Percentiles rank a stretch among this genome's conserved stretches.
Evolutionary conservation across 306 rosid species (phyloP).

Genomic region (Quercus mongolica): DNA sequence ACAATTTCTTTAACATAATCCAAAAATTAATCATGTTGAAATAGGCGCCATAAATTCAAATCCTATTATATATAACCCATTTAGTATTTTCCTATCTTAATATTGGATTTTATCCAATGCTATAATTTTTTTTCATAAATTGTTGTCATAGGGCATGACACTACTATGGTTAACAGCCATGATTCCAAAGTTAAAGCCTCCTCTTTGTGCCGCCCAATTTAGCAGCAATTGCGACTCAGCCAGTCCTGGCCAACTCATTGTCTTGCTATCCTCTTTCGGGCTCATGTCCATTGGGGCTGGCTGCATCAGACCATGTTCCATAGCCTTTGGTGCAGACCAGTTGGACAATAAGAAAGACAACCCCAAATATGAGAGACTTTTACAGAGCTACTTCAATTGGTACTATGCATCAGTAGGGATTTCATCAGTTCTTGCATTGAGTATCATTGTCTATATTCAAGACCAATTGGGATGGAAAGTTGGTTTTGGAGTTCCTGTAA

Average conservation of each 20-base stretch:
- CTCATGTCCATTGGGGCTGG: conserved; percentile 60
- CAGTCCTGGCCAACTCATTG: neutral
- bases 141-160: conserved; percentile 7
- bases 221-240: neutral
- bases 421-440: conserved; percentile 27
- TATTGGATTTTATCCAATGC: neutral
- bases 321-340: conserved; percentile 62
- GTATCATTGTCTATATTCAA: conserved; percentile 42
- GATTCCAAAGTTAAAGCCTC: conserved; percentile 15
- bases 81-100: too few species aligned
- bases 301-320: conserved; percentile 52
- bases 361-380: neutral
- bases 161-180: conserved; percentile 18
- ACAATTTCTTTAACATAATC: too few species aligned
- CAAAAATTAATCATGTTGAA: too few species aligned
- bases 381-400: conserved; percentile 53
- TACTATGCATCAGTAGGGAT: conserved; percentile 31
- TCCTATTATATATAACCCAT: too few species aligned
- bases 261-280: conserved; percentile 22
- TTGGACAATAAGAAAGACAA: conserved; percentile 7
- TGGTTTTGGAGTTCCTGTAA: conserved; percentile 45
- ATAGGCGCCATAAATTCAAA: too few species aligned
- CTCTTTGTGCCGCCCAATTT: neutral
- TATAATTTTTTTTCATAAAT: too few species aligned
- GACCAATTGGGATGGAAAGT: conserved; percentile 50